Evolutionary conservation across 495 filamentous ascomycete species (phyloP), one percentile per base, ranked within the genome.

Genomic region (Xylaria bambusicola): DNA sequence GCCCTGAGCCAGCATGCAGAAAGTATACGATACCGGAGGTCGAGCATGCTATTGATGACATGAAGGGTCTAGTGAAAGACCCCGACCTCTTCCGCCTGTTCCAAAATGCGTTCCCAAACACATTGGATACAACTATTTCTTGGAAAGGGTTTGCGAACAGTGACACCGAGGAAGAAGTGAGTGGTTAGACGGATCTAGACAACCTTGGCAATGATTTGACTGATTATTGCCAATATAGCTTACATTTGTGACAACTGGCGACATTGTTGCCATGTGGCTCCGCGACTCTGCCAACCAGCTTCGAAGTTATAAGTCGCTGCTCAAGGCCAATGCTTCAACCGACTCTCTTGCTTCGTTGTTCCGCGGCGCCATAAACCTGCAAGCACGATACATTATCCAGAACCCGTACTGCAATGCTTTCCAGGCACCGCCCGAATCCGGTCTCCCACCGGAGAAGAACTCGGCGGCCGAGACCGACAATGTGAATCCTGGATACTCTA

Each of bases 231-330:
- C 15, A n/a, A 49, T 20, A 79, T 20, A 79, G 53, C 73, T 81
- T 27, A 71, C 78, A 45, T 80, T 81, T 53, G 57, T 80, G 55
- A 73, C 74, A 40, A 80, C 76, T 1, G 76, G 76, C 24, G 91
- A 96, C 70, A 96, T 96, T 72, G 63, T 67, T 23, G 86, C 86
- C 49, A 88, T 88, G 85, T 89, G 87, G 86, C 74, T 90, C 45
- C 78, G 86, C 26, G 87, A 88, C 65, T 84, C 80, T 24, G 80
- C 86, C 29, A 88, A 88, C 66, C 86, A 89, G 66, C 71, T 90
- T 64, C 81, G 86, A 56, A 82, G 80, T 29, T 90, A 89, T 67
- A 77, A 84, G 29, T 73, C 82, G 0, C 60, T 88, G 1, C 71
- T 88, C 4, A 75, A 75, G 18, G 72, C 82, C 10, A 73, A 74